Conservation (phyloP, 2,329 filamentous ascomycete genomes). For the Fusarium torreyae region DNA sequence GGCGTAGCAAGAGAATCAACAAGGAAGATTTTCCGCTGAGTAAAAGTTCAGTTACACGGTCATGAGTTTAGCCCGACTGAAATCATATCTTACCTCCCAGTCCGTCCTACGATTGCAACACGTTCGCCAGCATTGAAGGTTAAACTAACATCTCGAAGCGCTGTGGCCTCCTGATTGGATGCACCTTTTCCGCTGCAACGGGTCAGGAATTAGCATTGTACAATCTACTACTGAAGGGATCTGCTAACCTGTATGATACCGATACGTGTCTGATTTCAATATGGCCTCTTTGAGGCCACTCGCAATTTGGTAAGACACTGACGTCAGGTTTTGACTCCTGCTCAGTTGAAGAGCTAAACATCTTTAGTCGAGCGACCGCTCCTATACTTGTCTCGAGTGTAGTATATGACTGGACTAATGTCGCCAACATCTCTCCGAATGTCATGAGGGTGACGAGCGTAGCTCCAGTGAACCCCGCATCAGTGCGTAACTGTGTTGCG, state of each 20-base stretch:
- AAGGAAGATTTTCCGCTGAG: slow-evolving; percentile 61
- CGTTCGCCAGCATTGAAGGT: slow-evolving; percentile 7
- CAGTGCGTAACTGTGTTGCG: slow-evolving; percentile 59
- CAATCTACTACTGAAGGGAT: too few relatives aligned
- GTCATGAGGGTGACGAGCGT: slow-evolving; percentile 58
- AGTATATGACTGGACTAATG: slow-evolving; percentile 55
- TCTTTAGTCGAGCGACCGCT: slow-evolving; percentile 45
- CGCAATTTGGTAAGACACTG: neutral
- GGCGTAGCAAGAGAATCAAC: slow-evolving; percentile 56
- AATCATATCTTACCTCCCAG: slow-evolving; percentile 14
- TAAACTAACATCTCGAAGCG: slow-evolving; percentile 15
- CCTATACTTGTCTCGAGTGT: slow-evolving; percentile 51
- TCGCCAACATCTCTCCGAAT: slow-evolving; percentile 53
- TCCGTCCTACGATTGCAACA: slow-evolving; percentile 22
- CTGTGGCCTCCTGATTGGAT: neutral
- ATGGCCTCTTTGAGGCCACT: slow-evolving; percentile 21
- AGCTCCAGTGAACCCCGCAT: slow-evolving; percentile 56
- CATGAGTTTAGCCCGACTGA: too few relatives aligned
- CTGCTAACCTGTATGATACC: slow-evolving; percentile 23
- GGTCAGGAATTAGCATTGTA: too few relatives aligned
- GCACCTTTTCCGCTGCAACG: slow-evolving; percentile 1
- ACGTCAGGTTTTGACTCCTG: slow-evolving; percentile 11
- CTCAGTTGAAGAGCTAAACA: slow-evolving; percentile 7
- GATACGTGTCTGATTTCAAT: slow-evolving; percentile 23
- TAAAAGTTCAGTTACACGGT: neutral